Evolutionary conservation across 805 yeast genomes (phyloP), one percentile per base, ranked within the genome.

Genomic region (Cyberlindnera misumaiensis): DNA sequence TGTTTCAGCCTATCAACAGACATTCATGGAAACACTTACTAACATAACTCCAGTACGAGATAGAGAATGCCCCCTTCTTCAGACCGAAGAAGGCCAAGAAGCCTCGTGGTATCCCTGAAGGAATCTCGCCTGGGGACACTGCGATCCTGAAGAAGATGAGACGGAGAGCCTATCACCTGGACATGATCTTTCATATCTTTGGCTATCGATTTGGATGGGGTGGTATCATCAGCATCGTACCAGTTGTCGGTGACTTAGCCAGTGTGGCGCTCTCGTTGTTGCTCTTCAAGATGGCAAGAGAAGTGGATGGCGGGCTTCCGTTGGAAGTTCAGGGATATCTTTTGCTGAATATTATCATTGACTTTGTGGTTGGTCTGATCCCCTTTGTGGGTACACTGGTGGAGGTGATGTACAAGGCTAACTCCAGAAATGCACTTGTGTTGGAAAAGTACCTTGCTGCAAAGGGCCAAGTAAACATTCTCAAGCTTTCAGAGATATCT

Each of bases 341-440:
- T 71, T 35, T 78, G 27, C 57, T 72, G 34, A 86, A 86, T 51
- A 70, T 83, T 10, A 42, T 66, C n/a, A 53, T 85, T 29, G 95
- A 86, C 58, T 82, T 83, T 44, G 60, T 68, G 4, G 58, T 86
- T 22, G 86, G 90, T 3, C 62, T 86, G 43, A 74, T 83, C 20
- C 95, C 95, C 3, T 52, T 86, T 32, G 73, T 84, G n/a, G 95
- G 95, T 16, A 81, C 74, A 44, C 53, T 83, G 14, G 67, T 80
- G 30, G 79, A 74, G 44, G 75, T 85, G 25, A 75, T 83, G 4
- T 86, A 80, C 63, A 82, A 83, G 63, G 75, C 88, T 22, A 83
- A 83, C 53, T 79, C 83, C 39, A 66, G 95, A 44, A 86, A 86
- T 58, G 79, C 77, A 31, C 62, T 79, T 39, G 49, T 81, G 15